Base-by-base conservation (phyloP, 768 basidiomycete species). In the Xerocomus potaroensis region DNA sequence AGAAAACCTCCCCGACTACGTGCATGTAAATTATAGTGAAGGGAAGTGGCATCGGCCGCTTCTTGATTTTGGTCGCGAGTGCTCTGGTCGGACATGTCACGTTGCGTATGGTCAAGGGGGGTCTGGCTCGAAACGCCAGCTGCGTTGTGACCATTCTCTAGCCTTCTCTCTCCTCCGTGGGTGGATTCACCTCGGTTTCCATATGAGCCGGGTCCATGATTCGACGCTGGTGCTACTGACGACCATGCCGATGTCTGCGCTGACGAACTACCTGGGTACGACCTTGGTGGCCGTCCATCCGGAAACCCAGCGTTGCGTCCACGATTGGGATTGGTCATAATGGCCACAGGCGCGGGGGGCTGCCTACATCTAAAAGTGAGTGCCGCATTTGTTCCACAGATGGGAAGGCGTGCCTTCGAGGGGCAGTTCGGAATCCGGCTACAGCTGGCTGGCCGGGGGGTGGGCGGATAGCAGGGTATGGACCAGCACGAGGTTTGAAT, bases 291-390 rank as follows among this genome's bases (percentile, higher is more conserved):
- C 16, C 55, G 55, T 30, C 45, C 50, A 26, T 55, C 55, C 4
- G 49, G 33, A 24, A 44, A 51, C 22, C 63, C 58, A 38, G 29
- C 1, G 5, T 63, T 62, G 26, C 70, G 72, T 9, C 67, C 71
- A 31, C 71, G 65, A 50, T 84, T 83, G 0, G 89, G 89, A 57
- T 91, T 91, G 12, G 77, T 64, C 83, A 90, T 86, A 45, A 91
- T 90, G 27, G 79, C 76, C 14, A 89, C 72, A 4, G 77, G 76
- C 1, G 64, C 73, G 6, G 77, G 72, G 2, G 66, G 42, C 51
- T 61, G 59, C 44, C 62, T 63, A 30, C 14, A 16, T 46, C 16
- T 15, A 14, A 33, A n/a, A 50, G 37, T 49, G 18, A 49, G 33
- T 11, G 30, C 30, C 18, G 7, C 5, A 23, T 14, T 46, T 15